phyloP scores from a whole-genome alignment of 176 grass and related monocot species.

The Canna indica region DNA sequence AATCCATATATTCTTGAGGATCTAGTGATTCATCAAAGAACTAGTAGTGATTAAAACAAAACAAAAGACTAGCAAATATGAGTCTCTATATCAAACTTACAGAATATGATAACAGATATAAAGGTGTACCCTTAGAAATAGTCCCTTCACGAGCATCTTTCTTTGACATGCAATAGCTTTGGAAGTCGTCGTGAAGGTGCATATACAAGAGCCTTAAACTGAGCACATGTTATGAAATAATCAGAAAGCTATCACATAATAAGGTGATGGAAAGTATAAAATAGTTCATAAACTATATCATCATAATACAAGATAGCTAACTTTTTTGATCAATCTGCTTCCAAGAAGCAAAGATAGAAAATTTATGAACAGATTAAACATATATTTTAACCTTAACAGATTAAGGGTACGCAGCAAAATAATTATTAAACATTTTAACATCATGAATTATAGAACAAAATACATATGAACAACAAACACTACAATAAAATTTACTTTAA shows the following conservation, averaged over 20 bases:
- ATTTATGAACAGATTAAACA: no score
- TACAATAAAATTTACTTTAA: no score
- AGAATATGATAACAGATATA: neutral
- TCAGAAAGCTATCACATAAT: neutral
- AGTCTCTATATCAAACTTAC: neutral
- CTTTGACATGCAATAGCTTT: conserved; percentile 54
- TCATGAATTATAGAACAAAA: no score
- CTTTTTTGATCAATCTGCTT: no score
- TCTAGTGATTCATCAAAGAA: conserved; percentile 44
- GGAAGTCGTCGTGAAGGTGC: conserved; percentile 75
- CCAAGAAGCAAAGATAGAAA: no score
- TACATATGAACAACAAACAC: no score
- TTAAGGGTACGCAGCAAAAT: no score
- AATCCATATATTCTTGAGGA: conserved; percentile 85
- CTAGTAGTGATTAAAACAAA: conserved; percentile 1
- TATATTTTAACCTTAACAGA: no score
- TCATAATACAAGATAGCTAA: neutral
- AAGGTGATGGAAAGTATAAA: neutral
- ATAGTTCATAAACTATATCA: neutral
- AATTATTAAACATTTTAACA: no score
- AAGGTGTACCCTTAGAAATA: conserved; percentile 57
- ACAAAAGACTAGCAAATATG: conserved; percentile 7
- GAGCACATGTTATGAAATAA: conserved; percentile 48
- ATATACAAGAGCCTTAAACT: conserved; percentile 88
- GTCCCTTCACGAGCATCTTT: conserved; percentile 89